phyloP scores from a whole-genome alignment of 495 filamentous ascomycete species.

The Podospora appendiculata region DNA sequence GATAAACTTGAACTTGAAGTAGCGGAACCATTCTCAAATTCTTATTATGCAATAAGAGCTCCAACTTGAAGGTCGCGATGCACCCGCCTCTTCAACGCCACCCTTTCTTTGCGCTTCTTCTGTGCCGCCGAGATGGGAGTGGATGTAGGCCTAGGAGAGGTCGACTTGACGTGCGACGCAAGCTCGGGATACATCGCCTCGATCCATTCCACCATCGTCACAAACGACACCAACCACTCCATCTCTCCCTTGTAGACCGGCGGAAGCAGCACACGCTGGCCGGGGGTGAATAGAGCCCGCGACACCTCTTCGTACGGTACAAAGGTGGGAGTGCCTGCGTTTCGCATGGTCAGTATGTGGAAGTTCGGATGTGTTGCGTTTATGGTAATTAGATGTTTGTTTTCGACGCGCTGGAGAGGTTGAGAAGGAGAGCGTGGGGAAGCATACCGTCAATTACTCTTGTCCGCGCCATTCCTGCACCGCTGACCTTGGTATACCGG shows the following conservation, averaged over 20 bases:
- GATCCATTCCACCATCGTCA: conserved; percentile 8
- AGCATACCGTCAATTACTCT: no score
- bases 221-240: conserved; percentile 8
- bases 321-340: not conserved
- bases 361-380: no score
- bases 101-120: not conserved
- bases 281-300: not conserved
- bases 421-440: no score
- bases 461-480: no score
- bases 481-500: not conserved
- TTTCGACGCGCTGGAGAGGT: no score
- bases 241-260: conserved; percentile 5
- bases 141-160: not conserved
- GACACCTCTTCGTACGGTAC: not conserved
- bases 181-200: conserved; percentile 5
- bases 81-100: not conserved
- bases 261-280: not conserved
- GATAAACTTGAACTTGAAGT: no score
- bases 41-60: no score
- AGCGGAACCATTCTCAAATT: no score
- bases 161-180: not conserved
- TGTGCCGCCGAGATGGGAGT: no score
- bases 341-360: no score
- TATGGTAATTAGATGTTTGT: no score
- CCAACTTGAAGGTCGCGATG: no score